Conservation (phyloP, 2,329 filamentous ascomycete species). For the Emmonsiellopsis sp. region DNA sequence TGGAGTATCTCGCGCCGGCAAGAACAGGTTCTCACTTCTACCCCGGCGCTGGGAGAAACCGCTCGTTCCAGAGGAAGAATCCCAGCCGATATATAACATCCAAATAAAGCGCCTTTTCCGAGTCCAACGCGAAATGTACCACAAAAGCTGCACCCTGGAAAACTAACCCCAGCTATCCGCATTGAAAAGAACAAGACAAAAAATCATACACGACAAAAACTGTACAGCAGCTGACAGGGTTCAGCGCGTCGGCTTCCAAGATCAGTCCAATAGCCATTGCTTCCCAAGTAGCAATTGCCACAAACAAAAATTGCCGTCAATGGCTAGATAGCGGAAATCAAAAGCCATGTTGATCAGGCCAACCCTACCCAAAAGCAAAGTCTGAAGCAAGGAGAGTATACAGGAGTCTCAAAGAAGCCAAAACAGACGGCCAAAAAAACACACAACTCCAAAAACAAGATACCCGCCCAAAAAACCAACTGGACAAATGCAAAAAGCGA, state of each 20-base stretch:
- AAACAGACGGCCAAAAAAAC: too few relatives aligned
- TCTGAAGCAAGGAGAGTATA: too few relatives aligned
- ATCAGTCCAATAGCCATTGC: neutral
- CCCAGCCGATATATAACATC: neutral
- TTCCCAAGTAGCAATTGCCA: neutral
- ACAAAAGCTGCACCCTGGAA: neutral
- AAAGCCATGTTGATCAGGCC: too few relatives aligned
- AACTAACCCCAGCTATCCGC: neutral
- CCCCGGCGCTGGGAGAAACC: neutral
- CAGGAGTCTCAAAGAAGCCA: too few relatives aligned
- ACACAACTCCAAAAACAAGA: too few relatives aligned
- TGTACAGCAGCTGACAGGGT: neutral
- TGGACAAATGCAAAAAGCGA: conserved; percentile 7
- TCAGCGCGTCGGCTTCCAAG: neutral
- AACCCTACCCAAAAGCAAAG: too few relatives aligned
- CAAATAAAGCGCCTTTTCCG: neutral
- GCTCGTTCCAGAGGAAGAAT: neutral
- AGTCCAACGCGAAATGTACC: neutral
- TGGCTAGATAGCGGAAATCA: too few relatives aligned
- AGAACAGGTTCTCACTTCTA: too few relatives aligned
- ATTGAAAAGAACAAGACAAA: neutral
- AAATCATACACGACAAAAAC: neutral
- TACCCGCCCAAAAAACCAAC: conserved; percentile 18
- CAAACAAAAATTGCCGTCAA: too few relatives aligned
- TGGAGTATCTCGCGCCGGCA: neutral